Conservation (phyloP, 139 green algal genomes). For the Micractinium sp. region DNA sequence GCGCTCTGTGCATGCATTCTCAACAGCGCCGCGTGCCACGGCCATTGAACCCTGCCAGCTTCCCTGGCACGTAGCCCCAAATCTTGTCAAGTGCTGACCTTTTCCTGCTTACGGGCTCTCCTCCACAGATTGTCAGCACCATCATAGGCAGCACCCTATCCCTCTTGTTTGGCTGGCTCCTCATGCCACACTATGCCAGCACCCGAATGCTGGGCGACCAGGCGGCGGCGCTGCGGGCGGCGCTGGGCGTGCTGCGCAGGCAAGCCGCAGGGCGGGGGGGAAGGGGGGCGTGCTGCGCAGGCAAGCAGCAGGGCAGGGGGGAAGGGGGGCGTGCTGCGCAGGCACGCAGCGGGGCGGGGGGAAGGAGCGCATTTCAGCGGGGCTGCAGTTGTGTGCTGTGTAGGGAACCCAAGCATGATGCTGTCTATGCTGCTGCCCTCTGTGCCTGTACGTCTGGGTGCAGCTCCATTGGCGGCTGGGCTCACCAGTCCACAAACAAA, state of each 20-base stretch:
- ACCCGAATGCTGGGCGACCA: constrained; percentile 19
- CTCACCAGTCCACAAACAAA: too few species aligned
- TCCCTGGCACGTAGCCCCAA: too few species aligned
- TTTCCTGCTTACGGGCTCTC: background rate
- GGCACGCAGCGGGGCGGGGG: background rate
- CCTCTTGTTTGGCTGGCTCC: constrained; percentile 19
- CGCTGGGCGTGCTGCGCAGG: background rate
- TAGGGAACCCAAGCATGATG: background rate
- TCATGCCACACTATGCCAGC: constrained; percentile 27
- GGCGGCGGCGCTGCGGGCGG: background rate
- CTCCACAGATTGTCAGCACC: constrained; percentile 19
- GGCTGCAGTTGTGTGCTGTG: background rate
- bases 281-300: background rate
- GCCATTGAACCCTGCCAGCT: too few species aligned
- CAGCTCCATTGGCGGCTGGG: too few species aligned
- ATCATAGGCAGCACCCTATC: constrained; percentile 27
- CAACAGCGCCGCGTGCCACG: too few species aligned
- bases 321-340: background rate
- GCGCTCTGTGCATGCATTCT: too few species aligned
- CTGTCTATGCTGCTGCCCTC: background rate
- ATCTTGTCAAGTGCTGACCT: background rate
- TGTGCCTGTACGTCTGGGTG: too few species aligned
- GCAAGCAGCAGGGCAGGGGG: background rate
- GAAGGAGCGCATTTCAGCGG: too few species aligned
- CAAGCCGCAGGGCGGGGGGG: too few species aligned